These are phyloP conservation scores for Boeremia exigua DNA, from an alignment of 2,329 filamentous ascomycete genomes.

Conservation along the genomic window DNA sequence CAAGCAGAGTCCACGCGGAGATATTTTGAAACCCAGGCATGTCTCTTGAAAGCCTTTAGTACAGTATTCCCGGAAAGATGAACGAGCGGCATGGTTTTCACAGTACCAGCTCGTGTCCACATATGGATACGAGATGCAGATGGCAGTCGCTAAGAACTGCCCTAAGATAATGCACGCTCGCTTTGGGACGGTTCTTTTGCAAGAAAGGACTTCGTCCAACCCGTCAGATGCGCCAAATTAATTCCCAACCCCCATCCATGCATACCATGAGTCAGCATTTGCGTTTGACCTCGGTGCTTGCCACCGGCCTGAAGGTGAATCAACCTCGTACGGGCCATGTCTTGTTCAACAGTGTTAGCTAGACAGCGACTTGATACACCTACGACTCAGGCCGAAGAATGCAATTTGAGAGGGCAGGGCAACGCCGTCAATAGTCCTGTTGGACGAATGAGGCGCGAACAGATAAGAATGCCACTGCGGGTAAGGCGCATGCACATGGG, in stretches of 20 bases:
- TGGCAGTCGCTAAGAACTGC: not conserved
- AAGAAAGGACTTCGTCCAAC: not conserved
- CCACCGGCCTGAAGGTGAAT: too few relatives aligned
- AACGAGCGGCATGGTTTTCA: not conserved
- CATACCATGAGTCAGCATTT: not conserved
- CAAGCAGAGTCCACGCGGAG: not conserved
- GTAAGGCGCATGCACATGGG: slow-evolving; percentile 17
- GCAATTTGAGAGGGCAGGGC: not conserved
- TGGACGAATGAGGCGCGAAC: slow-evolving; percentile 1
- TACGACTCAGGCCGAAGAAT: not conserved
- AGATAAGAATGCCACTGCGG: slow-evolving; percentile 19
- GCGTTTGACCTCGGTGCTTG: not conserved
- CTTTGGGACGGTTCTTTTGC: slow-evolving; percentile 2
- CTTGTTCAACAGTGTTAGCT: too few relatives aligned
- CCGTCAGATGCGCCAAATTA: not conserved
- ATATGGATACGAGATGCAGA: slow-evolving; percentile 2
- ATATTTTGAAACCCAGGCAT: slow-evolving; percentile 8
- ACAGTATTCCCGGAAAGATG: not conserved
- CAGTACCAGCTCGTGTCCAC: not conserved
- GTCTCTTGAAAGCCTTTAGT: not conserved
- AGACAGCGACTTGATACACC: too few relatives aligned
- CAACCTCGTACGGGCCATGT: too few relatives aligned
- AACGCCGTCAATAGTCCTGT: not conserved
- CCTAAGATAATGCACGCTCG: not conserved
- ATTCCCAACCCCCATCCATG: not conserved